phyloP scores from a whole-genome alignment of 2,329 filamentous ascomycete genomes.

The Cryphonectria parasitica region DNA sequence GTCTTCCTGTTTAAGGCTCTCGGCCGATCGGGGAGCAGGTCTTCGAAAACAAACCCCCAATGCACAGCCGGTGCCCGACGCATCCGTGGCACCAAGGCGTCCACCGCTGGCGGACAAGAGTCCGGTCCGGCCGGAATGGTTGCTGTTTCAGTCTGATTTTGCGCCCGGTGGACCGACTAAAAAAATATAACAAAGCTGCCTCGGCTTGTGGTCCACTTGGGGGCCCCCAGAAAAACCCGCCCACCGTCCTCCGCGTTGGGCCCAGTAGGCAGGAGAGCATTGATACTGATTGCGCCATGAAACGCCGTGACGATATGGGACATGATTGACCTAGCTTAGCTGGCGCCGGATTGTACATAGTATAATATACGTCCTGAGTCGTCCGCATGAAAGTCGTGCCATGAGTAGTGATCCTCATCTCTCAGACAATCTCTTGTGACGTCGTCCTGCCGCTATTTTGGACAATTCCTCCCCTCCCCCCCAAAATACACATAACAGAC shows the following conservation, averaged over 20 bases:
- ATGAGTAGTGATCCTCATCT: background rate
- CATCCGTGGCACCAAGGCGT: background rate
- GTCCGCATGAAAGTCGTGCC: background rate
- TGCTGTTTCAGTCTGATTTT: slow-evolving; percentile 14
- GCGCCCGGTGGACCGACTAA: slow-evolving; percentile 15
- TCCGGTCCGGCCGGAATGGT: slow-evolving; percentile 12
- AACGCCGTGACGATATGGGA: background rate
- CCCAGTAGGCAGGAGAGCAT: background rate
- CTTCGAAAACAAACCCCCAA: background rate
- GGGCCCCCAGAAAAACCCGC: background rate
- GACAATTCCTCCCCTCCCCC: background rate
- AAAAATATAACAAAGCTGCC: slow-evolving; percentile 1
- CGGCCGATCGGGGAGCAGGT: slow-evolving; percentile 10
- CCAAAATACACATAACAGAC: background rate
- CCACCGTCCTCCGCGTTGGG: background rate
- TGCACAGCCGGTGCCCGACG: slow-evolving; percentile 13
- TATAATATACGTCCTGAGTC: background rate
- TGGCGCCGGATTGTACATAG: background rate
- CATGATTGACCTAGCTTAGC: background rate
- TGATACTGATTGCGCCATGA: background rate
- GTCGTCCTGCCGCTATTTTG: background rate
- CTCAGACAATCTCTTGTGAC: background rate
- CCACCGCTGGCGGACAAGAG: slow-evolving; percentile 14
- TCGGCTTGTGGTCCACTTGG: slow-evolving; percentile 15
- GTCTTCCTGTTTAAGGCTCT: slow-evolving; percentile 8